A percentile compares a stretch with the other conserved stretches of the same genome.
These are phyloP conservation scores for Lumnitzera racemosa DNA, from an alignment of 345 rosid species.

Conservation along the genomic window DNA sequence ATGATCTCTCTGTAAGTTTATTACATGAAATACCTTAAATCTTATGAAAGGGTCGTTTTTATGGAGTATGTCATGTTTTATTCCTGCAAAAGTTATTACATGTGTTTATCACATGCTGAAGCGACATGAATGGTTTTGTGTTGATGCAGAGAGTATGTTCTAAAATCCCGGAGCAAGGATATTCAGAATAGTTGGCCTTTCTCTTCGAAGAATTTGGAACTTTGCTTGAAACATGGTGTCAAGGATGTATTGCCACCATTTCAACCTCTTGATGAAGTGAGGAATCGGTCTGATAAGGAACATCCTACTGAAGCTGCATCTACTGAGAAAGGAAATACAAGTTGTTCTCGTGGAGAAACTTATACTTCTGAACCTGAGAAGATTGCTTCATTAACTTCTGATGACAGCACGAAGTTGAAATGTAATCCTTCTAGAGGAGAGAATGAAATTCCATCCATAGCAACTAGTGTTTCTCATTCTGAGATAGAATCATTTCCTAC, in stretches of 20 bases:
- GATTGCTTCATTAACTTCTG: slow-evolving; percentile 4
- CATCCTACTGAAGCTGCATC: slow-evolving; percentile 25
- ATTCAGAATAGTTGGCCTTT: slow-evolving; percentile 91
- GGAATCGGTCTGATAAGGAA: slow-evolving; percentile 27
- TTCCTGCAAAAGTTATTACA: too few species aligned
- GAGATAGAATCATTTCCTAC: slow-evolving; percentile 39
- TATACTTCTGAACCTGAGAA: slow-evolving; percentile 14
- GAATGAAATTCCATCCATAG: slow-evolving; percentile 47
- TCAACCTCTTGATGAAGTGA: slow-evolving; percentile 37
- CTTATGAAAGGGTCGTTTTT: background rate
- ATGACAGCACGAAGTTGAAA: slow-evolving; percentile 2
- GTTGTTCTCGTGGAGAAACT: background rate
- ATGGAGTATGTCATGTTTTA: too few species aligned
- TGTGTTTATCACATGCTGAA: too few species aligned
- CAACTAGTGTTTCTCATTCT: slow-evolving; percentile 44
- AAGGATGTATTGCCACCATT: slow-evolving; percentile 84
- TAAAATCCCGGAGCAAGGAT: slow-evolving; percentile 56
- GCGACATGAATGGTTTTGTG: slow-evolving; percentile 3
- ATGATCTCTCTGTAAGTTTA: background rate
- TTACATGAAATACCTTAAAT: slow-evolving; percentile 1
- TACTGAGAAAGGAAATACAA: background rate
- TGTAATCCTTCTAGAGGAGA: slow-evolving; percentile 27
- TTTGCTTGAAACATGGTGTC: slow-evolving; percentile 86
- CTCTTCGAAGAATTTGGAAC: slow-evolving; percentile 58
- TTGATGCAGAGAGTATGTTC: slow-evolving; percentile 84